Base-by-base conservation (phyloP, 116 monocot species). In the Posidonia oceanica region DNA sequence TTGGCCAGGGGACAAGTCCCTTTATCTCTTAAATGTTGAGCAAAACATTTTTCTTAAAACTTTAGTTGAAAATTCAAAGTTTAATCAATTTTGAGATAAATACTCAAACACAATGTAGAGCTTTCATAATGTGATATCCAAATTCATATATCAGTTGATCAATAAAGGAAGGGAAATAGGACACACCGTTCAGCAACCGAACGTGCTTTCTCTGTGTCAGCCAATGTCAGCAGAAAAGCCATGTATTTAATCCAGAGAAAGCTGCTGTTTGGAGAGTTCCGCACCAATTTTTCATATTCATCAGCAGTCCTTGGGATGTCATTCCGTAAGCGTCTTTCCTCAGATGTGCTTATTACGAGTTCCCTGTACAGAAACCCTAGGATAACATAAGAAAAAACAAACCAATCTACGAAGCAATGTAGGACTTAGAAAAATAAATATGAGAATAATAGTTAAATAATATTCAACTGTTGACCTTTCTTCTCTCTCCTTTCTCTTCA, bases 201-300 rank as follows among this genome's bases (percentile, higher is more conserved):
- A 14, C 96, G 96, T 59, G 96, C 92, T 71, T 86, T 89, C 68
- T 85, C 85, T 41, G 80, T 71, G 61, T 89, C 87, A 69, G 84
- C 84, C 11, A 80, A 67, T 59, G 85, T 82, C 48, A 91, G 72
- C 78, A 87, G 78, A 60, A 82, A 91, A 6, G 87, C 89, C 96
- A 96, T 91, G 74, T 91, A 96, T 52, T 96, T 81, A 69, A 91
- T 88, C 88, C 89, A 96, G 0, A 89, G 70, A 75, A 83, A 88
- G 67, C 96, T 91, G 71, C 92, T 91, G 56, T 89, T 91, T 12
- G 96, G 95, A 3, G 96, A 91, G 60, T 77, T 85, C 71, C 89
- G 80, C n/a, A 89, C 91, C 61, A 91, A 70, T 73, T 83, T 96
- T 73, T 96, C 96, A 80, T 85, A 96, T 63, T 96, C 96, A 75